Base-by-base conservation (phyloP, 2,329 filamentous ascomycete species). In the Lasiodiplodia sp. region DNA sequence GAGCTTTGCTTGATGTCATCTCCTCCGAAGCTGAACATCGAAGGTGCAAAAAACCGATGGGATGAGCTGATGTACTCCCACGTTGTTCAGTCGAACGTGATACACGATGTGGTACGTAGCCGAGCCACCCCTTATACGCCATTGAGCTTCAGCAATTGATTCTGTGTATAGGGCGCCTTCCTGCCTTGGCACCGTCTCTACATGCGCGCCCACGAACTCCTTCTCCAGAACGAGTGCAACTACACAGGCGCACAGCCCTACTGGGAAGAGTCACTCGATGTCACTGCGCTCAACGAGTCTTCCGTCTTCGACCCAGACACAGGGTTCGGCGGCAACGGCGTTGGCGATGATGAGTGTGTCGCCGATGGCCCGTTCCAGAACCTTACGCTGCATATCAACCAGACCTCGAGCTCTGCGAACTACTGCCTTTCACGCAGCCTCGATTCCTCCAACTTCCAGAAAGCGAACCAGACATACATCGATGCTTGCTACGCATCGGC, bases 141-240 rank as follows among this genome's bases (percentile, higher is more conserved):
- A 7, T 18, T 4, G 5, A 4, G 18, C 25, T n/a, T n/a, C 12
- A 21, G 6, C n/a, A 11, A 38, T 18, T 57, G 55, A 64, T 14
- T 25, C 4, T 2, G 2, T 2, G 6, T 4, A 4, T 31, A 64
- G 60, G 60, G 60, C n/a, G 60, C 60, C 70, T 82, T 84, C 72
- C 73, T 84, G 49, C 76, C 78, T 31, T 83, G 82, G 81, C 83
- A 84, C 69, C 78, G 83, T 51, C 80, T 81, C 69, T 83, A 79
- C 71, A 74, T 80, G 53, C 78, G 75, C 66, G 73, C 80, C 18
- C 84, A 81, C 68, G 83, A 85, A 70, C 73, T 80, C 68, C 80
- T 80, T 31, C 76, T 85, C 4, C 72, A 81, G 2, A 75, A 79
- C n/a, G 81, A 82, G 65, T 85, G 83, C 67, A 80, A 80, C 21